phyloP scores from a whole-genome alignment of 2,329 filamentous ascomycete species.

The Colletotrichum filicis region DNA sequence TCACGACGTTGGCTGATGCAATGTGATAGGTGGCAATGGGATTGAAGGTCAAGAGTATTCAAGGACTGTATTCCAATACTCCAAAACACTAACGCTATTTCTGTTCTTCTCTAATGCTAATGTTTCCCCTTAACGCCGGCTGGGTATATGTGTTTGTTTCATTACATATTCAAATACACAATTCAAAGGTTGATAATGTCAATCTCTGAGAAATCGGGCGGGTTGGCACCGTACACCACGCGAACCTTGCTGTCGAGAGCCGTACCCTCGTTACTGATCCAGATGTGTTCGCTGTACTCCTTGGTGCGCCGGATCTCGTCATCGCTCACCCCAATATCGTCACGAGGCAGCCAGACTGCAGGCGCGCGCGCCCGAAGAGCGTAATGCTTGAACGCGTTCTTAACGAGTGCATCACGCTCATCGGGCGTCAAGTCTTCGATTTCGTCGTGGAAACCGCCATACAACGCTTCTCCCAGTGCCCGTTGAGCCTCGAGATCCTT shows the following conservation, averaged over 20 bases:
- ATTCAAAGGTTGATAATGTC: constrained; percentile 82
- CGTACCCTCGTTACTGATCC: constrained; percentile 94
- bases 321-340: constrained; percentile 89
- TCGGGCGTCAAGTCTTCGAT: constrained; percentile 93
- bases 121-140: constrained; percentile 22
- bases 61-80: background rate
- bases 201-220: constrained; percentile 89
- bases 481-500: constrained; percentile 79
- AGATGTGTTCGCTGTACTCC: constrained; percentile 81
- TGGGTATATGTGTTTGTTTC: constrained; percentile 30
- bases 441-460: constrained; percentile 89
- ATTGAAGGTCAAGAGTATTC: too few species aligned
- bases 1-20: background rate
- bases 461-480: constrained; percentile 82
- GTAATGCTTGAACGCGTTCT: constrained; percentile 89
- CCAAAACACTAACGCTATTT: background rate
- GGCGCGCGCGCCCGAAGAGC: constrained; percentile 87
- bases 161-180: constrained; percentile 3
- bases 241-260: constrained; percentile 85
- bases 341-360: constrained; percentile 92
- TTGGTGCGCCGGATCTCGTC: constrained; percentile 88
- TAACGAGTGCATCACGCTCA: constrained; percentile 86
- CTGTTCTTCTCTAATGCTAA: constrained; percentile 7
- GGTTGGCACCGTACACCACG: constrained; percentile 85
- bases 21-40: background rate